Evolutionary conservation across 306 rosid species (phyloP), one percentile per base, ranked within the genome.

Genomic region (Herpetospermum pedunculosum): DNA sequence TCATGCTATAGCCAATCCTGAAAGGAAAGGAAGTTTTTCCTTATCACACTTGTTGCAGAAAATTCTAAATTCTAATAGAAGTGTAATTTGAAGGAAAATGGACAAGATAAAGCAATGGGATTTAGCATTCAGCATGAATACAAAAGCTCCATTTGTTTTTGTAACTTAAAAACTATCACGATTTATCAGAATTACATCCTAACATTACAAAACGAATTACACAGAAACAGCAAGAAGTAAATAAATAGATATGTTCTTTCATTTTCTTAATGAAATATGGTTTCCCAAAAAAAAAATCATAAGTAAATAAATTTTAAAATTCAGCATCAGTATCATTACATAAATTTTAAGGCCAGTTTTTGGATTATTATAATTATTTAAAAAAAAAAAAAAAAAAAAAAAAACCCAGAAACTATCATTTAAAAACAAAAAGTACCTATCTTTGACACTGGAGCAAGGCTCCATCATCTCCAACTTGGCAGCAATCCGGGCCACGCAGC

Each of bases 391-490:
- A 26, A 35, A 55, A 9, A 25, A 13, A 15, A 10, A 21, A 34
- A 68, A 43, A 13, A 71, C n/a, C n/a, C 64, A 52, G 63, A 57
- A 26, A 49, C 25, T 48, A 43, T 11, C 11, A 43, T 12, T 38
- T 23, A 10, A 12, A 65, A 38, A 65, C 70, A 73, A 78, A 67
- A 74, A 64, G 52, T 77, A 90, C 98, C 98, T 90, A 76, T 92
- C 98, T 76, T 92, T 92, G 84, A 92, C 96, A 38, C 96, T 92
- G 38, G 98, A 92, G 85, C 96, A 92, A 55, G 98, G 98, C 52
- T 92, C 98, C 98, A 92, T 81, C 98, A 87, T 84, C 87, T 92
- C 98, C 62, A 92, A 83, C 87, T 90, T 92, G 4, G 98, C 98
- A 49, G 98, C 98, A 82, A 92, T 74, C 59, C 65, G 77, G 5